Evolutionary conservation across 495 filamentous ascomycete genomes (phyloP), one percentile per base, ranked within the genome.

Genomic region (Penicillium herquei): DNA sequence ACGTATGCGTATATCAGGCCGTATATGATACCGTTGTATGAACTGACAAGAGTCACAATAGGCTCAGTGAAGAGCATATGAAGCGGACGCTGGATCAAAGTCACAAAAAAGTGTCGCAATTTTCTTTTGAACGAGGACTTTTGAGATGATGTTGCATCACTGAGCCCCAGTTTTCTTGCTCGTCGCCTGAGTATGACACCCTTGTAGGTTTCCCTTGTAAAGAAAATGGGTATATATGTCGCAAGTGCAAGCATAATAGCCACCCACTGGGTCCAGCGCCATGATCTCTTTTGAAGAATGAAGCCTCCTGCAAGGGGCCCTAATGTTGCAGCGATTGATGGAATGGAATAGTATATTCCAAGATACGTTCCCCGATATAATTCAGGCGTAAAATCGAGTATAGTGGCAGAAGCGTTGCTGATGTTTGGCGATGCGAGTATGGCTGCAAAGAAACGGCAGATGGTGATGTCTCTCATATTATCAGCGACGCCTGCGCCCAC

Each of bases 241-340:
- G 70, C 3, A 7, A 70, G 68, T n/a, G 66, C 60, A 3, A 69
- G 57, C 52, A 77, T 76, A 37, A 81, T 59, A 14, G 79, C 68
- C 40, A 82, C 69, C 81, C 81, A 83, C 45, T 74, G 81, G 37
- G 78, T 70, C 74, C 76, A 83, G 41, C 79, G 64, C 79, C 76
- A 82, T 13, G 75, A 75, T 8, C 70, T 66, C 5, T 68, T 64
- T 42, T 80, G 61, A 1, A 73, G 67, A 26, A 81, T 46, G 52
- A 78, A 81, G 0, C 77, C 73, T 0, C 78, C 72, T 30, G 59
- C 63, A 21, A 76, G 67, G 16, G 73, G 73, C 0, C 73, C 78
- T 12, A 81, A 56, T 7, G 78, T 65, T 6, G 78, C 78, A 53
- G 69, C 77, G 41, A 79, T 61, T 1, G 74, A 67, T 3, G 74